Evolutionary conservation across 2,329 filamentous ascomycete species (phyloP).

Genomic region (Neofusicoccum umdonicola): DNA sequence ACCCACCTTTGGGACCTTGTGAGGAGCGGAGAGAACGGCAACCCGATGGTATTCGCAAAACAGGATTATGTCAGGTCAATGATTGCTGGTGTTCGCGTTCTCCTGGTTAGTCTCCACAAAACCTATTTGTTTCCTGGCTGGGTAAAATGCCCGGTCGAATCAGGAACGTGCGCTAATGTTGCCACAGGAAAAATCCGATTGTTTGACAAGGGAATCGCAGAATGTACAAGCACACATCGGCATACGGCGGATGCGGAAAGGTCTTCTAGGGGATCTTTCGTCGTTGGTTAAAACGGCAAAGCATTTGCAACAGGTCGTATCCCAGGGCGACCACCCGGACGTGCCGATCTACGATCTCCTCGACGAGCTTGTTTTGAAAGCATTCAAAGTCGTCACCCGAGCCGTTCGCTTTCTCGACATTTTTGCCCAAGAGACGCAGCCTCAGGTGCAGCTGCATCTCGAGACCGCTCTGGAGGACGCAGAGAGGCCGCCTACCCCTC

Average conservation of each 20-base stretch:
- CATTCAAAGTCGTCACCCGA: constrained; percentile 90
- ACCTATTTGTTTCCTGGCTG: neutral
- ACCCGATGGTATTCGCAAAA: constrained; percentile 76
- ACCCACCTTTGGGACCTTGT: constrained; percentile 92
- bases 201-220: constrained; percentile 76
- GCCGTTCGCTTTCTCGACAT: constrained; percentile 87
- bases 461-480: constrained; percentile 33
- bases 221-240: constrained; percentile 73
- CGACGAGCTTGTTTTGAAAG: constrained; percentile 90
- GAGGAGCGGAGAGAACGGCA: constrained; percentile 71
- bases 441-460: neutral
- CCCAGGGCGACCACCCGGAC: constrained; percentile 27
- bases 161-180: neutral
- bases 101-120: constrained; percentile 68
- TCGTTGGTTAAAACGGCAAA: constrained; percentile 87
- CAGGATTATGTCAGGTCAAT: constrained; percentile 93
- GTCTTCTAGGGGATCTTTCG: constrained; percentile 83
- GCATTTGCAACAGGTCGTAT: constrained; percentile 71
- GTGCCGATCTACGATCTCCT: constrained; percentile 68
- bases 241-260: constrained; percentile 79
- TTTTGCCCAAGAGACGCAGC: constrained; percentile 57
- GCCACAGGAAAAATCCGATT: constrained; percentile 77
- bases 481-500: constrained; percentile 37
- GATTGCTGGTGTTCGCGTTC: constrained; percentile 86
- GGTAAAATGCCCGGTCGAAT: neutral